Percentiles rank a stretch among this genome's conserved stretches.
Conservation (phyloP, 768 basidiomycete genomes). For the Phaffia australis region DNA sequence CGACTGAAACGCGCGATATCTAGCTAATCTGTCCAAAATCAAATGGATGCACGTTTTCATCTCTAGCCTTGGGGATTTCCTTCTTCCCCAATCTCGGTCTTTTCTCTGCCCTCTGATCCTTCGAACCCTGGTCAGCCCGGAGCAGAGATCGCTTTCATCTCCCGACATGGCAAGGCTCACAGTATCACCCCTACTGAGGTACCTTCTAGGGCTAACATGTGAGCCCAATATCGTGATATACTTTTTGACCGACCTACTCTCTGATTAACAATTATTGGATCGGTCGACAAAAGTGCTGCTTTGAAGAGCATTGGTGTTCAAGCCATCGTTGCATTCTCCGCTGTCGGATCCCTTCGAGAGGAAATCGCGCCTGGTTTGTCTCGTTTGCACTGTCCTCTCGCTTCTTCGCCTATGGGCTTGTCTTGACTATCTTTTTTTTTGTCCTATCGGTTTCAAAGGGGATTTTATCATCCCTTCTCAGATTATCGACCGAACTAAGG, state of each 20-base stretch:
- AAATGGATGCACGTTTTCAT: not conserved
- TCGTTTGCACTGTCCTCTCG: not conserved
- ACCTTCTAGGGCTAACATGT: constrained; percentile 54
- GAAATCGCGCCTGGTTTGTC: constrained; percentile 48
- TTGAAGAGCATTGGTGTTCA: constrained; percentile 83
- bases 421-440: not conserved
- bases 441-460: constrained; percentile 39
- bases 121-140: constrained; percentile 44
- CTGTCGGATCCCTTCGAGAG: constrained; percentile 87
- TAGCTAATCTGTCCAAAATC: no score
- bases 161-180: constrained; percentile 80
- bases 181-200: constrained; percentile 66
- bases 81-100: constrained; percentile 84
- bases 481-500: constrained; percentile 94
- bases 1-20: no score
- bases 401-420: constrained; percentile 39
- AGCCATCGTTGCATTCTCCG: constrained; percentile 84
- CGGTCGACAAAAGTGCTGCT: constrained; percentile 65
- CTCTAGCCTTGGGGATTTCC: constrained; percentile 83
- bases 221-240: no score
- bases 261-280: no score
- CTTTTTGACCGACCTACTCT: no score
- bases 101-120: constrained; percentile 49
- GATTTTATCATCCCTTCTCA: constrained; percentile 79
- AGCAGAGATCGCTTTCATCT: constrained; percentile 67